Percentiles rank a stretch among this genome's conserved stretches.
phyloP scores from a whole-genome alignment of 768 basidiomycete genomes.

The Mycena maculata region DNA sequence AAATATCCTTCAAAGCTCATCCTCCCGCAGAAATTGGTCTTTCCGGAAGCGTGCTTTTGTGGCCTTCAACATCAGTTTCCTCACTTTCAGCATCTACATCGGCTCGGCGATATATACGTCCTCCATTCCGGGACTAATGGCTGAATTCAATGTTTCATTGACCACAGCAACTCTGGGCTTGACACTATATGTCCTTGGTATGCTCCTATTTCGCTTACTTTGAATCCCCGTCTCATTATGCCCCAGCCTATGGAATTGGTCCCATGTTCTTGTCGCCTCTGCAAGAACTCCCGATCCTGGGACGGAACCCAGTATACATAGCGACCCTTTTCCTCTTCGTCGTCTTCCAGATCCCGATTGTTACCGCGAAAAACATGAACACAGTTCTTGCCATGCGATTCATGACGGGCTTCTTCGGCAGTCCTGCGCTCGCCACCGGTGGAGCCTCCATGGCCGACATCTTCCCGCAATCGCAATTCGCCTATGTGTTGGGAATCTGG shows the following conservation, averaged over 20 bases:
- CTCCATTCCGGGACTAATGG: slow-evolving; percentile 40
- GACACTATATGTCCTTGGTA: slow-evolving; percentile 41
- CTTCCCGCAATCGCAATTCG: slow-evolving; percentile 24
- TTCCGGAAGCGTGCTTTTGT: slow-evolving; percentile 43
- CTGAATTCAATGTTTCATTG: slow-evolving; percentile 42
- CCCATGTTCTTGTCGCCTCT: slow-evolving; percentile 46
- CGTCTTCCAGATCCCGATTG: slow-evolving; percentile 48
- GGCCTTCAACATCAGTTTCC: slow-evolving; percentile 46
- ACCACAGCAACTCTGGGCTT: slow-evolving; percentile 46
- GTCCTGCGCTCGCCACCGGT: no score
- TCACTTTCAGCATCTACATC: slow-evolving; percentile 49
- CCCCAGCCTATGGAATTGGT: slow-evolving; percentile 38
- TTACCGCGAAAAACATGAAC: slow-evolving; percentile 44
- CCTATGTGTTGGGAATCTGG: slow-evolving; percentile 30
- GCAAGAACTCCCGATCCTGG: slow-evolving; percentile 46
- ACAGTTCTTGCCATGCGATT: slow-evolving; percentile 49
- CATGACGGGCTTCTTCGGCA: slow-evolving; percentile 47
- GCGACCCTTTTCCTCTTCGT: slow-evolving; percentile 46
- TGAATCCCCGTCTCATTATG: background rate
- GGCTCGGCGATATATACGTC: slow-evolving; percentile 49
- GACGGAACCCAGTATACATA: slow-evolving; percentile 48
- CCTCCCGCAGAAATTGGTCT: slow-evolving; percentile 45
- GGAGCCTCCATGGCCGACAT: slow-evolving; percentile 30
- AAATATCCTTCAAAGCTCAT: slow-evolving; percentile 3
- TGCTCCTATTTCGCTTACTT: slow-evolving; percentile 11